Evolutionary conservation across 345 rosid species (phyloP).

Genomic region (Carallia brachiata): DNA sequence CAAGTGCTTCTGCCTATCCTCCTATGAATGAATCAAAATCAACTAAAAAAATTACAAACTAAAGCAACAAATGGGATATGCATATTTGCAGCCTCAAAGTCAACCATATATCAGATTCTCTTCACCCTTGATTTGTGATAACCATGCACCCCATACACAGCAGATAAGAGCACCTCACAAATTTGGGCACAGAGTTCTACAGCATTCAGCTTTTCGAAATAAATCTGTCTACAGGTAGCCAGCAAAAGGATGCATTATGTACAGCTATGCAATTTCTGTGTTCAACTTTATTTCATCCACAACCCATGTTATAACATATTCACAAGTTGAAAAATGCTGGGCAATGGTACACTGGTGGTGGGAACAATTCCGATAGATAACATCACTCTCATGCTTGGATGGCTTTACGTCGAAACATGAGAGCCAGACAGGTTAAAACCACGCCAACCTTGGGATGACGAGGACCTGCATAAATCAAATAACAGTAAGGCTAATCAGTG

Average conservation of each 20-base stretch:
- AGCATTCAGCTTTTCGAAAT: not conserved
- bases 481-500: not conserved
- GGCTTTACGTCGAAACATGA: conserved; percentile 83
- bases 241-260: not conserved
- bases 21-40: conserved; percentile 34
- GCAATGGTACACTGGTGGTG: too few species aligned
- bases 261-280: not conserved
- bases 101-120: too few species aligned
- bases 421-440: conserved; percentile 70
- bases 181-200: too few species aligned
- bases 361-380: too few species aligned
- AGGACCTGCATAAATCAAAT: conserved; percentile 43
- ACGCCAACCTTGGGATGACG: conserved; percentile 88
- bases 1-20: conserved; percentile 71
- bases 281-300: too few species aligned
- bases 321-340: too few species aligned
- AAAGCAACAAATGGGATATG: not conserved
- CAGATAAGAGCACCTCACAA: too few species aligned
- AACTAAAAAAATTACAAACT: not conserved
- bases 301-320: too few species aligned
- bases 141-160: too few species aligned
- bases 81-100: too few species aligned
- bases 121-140: too few species aligned
- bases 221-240: not conserved
- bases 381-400: conserved; percentile 27